Conservation (phyloP, 1,284 basidiomycete genomes). For the Schizopora paradoxa region DNA sequence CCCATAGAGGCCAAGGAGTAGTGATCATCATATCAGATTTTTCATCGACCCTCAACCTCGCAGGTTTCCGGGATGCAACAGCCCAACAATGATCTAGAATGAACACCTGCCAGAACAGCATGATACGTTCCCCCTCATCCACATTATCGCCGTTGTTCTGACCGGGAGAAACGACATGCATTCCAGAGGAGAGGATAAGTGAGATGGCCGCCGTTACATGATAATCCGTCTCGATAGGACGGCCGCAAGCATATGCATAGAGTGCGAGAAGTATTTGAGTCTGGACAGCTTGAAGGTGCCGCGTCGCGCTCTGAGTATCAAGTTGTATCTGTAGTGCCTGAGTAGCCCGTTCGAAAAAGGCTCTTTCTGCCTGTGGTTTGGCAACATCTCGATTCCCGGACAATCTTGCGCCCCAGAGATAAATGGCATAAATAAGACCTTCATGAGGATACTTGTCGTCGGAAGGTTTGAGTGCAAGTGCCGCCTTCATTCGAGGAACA, state of each 20-base stretch:
- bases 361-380: conserved; percentile 6
- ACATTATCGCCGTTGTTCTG: conserved; percentile 5
- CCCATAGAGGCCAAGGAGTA: conserved; percentile 14
- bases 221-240: conserved; percentile 13
- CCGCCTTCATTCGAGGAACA: background rate
- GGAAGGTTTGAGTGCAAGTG: background rate
- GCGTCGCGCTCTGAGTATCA: background rate
- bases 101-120: conserved; percentile 16
- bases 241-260: conserved; percentile 8
- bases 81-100: conserved; percentile 12
- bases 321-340: conserved; percentile 4
- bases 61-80: conserved; percentile 9
- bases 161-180: conserved; percentile 10
- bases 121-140: conserved; percentile 15
- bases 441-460: conserved; percentile 5
- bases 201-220: conserved; percentile 14
- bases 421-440: conserved; percentile 13
- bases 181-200: conserved; percentile 10
- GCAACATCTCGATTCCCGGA: background rate
- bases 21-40: conserved; percentile 4
- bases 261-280: conserved; percentile 14
- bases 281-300: conserved; percentile 13
- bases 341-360: conserved; percentile 3
- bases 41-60: conserved; percentile 9
- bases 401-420: conserved; percentile 15